Conservation (phyloP, 148 eudicot species). For the Tetragonia tetragonoides region DNA sequence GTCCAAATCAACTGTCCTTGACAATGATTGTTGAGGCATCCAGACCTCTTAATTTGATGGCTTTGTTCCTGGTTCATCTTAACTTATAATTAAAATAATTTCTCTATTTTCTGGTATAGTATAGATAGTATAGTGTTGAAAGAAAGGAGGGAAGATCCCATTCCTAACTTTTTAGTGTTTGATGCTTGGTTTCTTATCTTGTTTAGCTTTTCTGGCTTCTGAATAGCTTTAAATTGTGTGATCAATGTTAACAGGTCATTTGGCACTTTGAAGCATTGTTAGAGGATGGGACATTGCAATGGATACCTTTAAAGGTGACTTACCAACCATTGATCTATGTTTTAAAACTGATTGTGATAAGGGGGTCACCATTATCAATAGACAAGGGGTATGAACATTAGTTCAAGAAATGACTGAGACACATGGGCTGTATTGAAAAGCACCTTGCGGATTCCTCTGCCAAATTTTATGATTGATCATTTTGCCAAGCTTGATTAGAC, state of each 20-base stretch:
- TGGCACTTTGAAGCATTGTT: conserved; percentile 27
- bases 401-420: conserved; percentile 30
- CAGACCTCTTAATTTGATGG: conserved; percentile 9
- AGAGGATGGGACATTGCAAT: conserved; percentile 30
- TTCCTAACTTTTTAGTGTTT: conserved; percentile 3
- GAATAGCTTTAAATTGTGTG: conserved; percentile 19
- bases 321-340: conserved; percentile 24
- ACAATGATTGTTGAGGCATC: conserved; percentile 13
- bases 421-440: conserved; percentile 36
- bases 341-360: conserved; percentile 20
- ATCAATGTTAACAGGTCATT: conserved; percentile 28
- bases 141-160: conserved; percentile 2
- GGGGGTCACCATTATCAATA: conserved; percentile 30
- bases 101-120: not conserved
- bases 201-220: conserved; percentile 19
- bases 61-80: conserved; percentile 22
- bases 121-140: not conserved
- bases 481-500: conserved; percentile 26
- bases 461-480: conserved; percentile 27
- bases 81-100: not conserved
- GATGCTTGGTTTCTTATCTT: conserved; percentile 19
- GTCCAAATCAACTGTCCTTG: conserved; percentile 7
- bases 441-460: conserved; percentile 15
- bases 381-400: conserved; percentile 28
- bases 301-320: conserved; percentile 30